Conservation (phyloP, 2,329 filamentous ascomycete species). For the Didymella sp. region DNA sequence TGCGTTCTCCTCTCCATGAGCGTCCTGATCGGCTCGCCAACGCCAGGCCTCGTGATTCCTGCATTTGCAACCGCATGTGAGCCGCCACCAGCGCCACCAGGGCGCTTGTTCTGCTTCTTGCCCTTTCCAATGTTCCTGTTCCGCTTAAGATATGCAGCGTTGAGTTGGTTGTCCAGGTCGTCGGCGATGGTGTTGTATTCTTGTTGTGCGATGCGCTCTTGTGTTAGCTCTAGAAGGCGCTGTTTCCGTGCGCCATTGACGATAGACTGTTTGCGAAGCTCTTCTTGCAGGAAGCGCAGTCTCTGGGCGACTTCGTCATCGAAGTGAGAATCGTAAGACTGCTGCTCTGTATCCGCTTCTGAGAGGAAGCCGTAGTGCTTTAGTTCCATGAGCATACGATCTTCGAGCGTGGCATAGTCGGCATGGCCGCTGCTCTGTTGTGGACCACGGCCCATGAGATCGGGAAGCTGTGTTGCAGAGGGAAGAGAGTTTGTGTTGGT, state of each 20-base stretch:
- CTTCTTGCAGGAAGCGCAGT: constrained; percentile 81
- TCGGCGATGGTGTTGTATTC: constrained; percentile 97
- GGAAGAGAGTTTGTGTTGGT: constrained; percentile 56
- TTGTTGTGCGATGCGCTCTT: constrained; percentile 93
- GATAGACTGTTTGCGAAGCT: constrained; percentile 82
- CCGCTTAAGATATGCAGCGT: constrained; percentile 93
- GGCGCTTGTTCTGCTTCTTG: constrained; percentile 82
- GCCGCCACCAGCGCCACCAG: constrained; percentile 76
- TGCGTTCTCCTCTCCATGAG: constrained; percentile 89
- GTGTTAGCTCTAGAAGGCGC: constrained; percentile 82
- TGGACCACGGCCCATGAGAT: constrained; percentile 82
- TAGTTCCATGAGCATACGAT: constrained; percentile 89
- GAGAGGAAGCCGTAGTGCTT: constrained; percentile 88
- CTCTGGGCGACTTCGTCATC: constrained; percentile 95
- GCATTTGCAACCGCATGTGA: constrained; percentile 60
- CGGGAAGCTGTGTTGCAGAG: constrained; percentile 80
- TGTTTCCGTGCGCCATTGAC: constrained; percentile 91
- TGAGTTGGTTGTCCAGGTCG: constrained; percentile 92
- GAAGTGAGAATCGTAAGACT: constrained; percentile 86
- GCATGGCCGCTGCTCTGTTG: constrained; percentile 70
- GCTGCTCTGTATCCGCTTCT: constrained; percentile 68
- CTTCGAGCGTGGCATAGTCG: constrained; percentile 86
- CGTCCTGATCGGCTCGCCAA: constrained; percentile 88
- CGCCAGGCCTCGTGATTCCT: constrained; percentile 59
- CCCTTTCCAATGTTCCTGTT: constrained; percentile 93